Evolutionary conservation across 768 basidiomycete species (phyloP).

Genomic region (Lactarius akahatsu): DNA sequence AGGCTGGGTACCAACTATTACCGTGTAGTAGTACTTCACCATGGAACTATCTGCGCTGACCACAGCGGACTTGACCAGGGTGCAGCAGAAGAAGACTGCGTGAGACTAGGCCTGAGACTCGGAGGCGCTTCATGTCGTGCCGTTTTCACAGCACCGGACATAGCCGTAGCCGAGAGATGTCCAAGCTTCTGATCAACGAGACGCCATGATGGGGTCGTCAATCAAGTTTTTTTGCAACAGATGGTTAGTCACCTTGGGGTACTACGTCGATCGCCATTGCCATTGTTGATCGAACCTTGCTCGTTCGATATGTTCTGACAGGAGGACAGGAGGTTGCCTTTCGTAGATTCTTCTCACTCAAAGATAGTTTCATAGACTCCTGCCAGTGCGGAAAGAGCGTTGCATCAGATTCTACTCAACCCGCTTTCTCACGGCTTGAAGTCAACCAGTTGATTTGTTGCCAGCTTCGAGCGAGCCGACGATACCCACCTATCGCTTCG

Average conservation of each 20-base stretch:
- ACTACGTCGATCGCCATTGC: background rate
- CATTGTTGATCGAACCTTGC: background rate
- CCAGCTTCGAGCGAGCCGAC: background rate
- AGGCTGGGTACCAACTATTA: conserved; percentile 20
- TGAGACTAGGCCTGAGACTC: too few relatives aligned
- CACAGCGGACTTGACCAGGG: background rate
- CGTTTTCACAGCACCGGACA: conserved; percentile 16
- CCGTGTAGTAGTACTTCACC: conserved; percentile 12
- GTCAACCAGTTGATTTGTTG: background rate
- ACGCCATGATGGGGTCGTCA: background rate
- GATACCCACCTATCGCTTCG: too few relatives aligned
- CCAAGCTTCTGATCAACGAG: background rate
- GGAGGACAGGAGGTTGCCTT: background rate
- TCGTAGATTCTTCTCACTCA: background rate
- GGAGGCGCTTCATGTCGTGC: conserved; percentile 1
- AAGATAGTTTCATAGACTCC: background rate
- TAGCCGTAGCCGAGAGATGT: conserved; percentile 13
- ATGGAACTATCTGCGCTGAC: background rate
- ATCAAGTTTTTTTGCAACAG: background rate
- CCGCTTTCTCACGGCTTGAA: background rate
- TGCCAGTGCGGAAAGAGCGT: background rate
- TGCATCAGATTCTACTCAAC: background rate
- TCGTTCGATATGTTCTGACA: background rate
- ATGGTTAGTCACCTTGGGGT: background rate
- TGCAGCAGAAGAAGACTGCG: background rate